Evolutionary conservation across 352 stramenopile species (phyloP).

Genomic region (Phytophthora hybrid): DNA sequence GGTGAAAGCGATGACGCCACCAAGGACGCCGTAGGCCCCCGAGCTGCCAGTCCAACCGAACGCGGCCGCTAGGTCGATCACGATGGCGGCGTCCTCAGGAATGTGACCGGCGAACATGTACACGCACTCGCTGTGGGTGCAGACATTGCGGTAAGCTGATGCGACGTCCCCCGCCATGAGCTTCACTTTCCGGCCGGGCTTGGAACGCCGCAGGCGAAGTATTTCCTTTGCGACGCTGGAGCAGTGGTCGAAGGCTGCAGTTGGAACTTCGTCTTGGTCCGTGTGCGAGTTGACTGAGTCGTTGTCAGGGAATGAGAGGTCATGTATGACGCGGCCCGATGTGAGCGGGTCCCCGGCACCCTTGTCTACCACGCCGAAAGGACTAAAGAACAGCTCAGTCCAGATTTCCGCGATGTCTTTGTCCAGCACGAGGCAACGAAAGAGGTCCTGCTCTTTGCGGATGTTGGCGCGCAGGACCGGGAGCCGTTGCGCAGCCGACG

Average conservation of each 20-base stretch:
- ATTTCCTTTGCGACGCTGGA: background rate
- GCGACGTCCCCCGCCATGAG: too few species aligned
- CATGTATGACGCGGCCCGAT: conserved; percentile 21
- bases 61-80: too few species aligned
- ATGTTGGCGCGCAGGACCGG: conserved; percentile 9
- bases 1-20: too few species aligned
- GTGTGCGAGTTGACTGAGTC: conserved; percentile 17
- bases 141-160: too few species aligned
- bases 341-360: background rate
- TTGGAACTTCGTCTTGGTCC: background rate
- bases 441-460: conserved; percentile 8
- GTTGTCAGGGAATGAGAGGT: conserved; percentile 23
- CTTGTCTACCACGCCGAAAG: conserved; percentile 32
- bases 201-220: background rate
- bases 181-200: background rate
- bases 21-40: too few species aligned
- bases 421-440: conserved; percentile 4
- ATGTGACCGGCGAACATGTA: too few species aligned
- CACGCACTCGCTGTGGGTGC: too few species aligned
- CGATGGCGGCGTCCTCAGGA: too few species aligned
- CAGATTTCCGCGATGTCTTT: conserved; percentile 10
- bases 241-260: background rate
- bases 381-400: conserved; percentile 6
- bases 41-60: too few species aligned
- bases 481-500: background rate